Conservation (phyloP, 495 filamentous ascomycete species). For the Hypomontagnella submonticulosa region DNA sequence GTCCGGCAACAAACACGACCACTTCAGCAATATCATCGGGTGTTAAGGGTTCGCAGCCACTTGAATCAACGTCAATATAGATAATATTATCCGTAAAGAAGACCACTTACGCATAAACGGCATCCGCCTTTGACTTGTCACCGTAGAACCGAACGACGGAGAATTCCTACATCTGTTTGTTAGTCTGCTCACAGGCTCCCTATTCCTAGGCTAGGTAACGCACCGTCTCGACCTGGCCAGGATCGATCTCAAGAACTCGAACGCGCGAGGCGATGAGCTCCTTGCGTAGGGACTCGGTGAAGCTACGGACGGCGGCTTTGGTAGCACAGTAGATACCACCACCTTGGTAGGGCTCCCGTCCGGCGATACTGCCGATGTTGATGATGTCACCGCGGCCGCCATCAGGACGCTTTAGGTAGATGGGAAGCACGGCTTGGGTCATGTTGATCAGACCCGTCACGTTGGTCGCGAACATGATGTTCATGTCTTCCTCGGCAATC, state of each 20-base stretch:
- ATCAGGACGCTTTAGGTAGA: constrained; percentile 81
- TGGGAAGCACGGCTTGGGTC: constrained; percentile 89
- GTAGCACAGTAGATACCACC: constrained; percentile 97
- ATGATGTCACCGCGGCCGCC: constrained; percentile 93
- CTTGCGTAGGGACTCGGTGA: constrained; percentile 88
- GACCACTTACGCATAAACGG: constrained; percentile 84
- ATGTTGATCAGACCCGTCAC: constrained; percentile 95
- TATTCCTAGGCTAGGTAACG: constrained; percentile 28
- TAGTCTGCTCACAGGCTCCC: no score
- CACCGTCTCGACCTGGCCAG: constrained; percentile 96
- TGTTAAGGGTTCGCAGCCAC: constrained; percentile 88
- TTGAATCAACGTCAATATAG: constrained; percentile 51
- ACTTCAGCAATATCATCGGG: constrained; percentile 96
- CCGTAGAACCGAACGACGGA: constrained; percentile 92
- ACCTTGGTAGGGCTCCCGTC: constrained; percentile 87
- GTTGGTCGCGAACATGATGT: constrained; percentile 91
- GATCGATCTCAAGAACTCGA: constrained; percentile 90
- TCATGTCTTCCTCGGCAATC: constrained; percentile 84
- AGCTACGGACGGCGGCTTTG: constrained; percentile 90
- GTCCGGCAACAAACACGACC: constrained; percentile 87
- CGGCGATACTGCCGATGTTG: constrained; percentile 96
- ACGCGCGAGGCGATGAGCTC: constrained; percentile 90
- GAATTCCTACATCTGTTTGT: constrained; percentile 76
- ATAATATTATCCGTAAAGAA: neutral
- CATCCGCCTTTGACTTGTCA: constrained; percentile 93